Evolutionary conservation across 345 rosid genomes (phyloP).

Genomic region (Abelmoschus esculentus): DNA sequence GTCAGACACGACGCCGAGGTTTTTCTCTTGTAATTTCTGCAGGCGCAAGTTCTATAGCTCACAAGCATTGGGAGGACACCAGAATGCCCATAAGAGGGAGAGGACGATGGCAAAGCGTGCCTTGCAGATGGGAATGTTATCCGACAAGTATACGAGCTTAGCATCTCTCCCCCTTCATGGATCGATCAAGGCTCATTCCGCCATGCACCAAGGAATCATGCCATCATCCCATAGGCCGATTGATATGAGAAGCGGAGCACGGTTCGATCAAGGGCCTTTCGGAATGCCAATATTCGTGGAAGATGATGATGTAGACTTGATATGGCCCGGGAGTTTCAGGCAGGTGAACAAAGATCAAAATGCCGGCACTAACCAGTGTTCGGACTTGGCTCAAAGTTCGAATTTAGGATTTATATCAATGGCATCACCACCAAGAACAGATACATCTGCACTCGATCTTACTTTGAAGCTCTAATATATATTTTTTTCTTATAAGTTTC

Average conservation of each 20-base stretch:
- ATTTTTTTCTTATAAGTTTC: not conserved
- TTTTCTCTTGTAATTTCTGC: constrained; percentile 90
- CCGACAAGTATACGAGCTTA: constrained; percentile 50
- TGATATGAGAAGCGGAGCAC: constrained; percentile 37
- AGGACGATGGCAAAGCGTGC: constrained; percentile 90
- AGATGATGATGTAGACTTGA: constrained; percentile 52
- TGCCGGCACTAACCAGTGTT: constrained; percentile 13
- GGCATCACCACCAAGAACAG: constrained; percentile 27
- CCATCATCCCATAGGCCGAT: constrained; percentile 31
- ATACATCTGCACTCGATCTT: constrained; percentile 58
- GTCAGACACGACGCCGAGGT: constrained; percentile 29
- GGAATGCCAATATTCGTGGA: constrained; percentile 55
- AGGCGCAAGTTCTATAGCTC: constrained; percentile 93
- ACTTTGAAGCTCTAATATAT: constrained; percentile 59
- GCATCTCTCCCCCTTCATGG: constrained; percentile 69
- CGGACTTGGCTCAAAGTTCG: constrained; percentile 24
- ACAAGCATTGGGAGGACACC: constrained; percentile 97
- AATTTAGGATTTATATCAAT: constrained; percentile 26
- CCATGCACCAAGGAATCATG: constrained; percentile 36
- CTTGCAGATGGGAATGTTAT: constrained; percentile 50
- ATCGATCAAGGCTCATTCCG: constrained; percentile 72
- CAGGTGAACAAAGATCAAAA: constrained; percentile 33
- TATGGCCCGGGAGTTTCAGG: constrained; percentile 91
- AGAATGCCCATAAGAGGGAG: constrained; percentile 92
- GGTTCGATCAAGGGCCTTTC: constrained; percentile 55